phyloP scores from a whole-genome alignment of 108 stramenopile genomes.

The Bacterosira constricta region DNA sequence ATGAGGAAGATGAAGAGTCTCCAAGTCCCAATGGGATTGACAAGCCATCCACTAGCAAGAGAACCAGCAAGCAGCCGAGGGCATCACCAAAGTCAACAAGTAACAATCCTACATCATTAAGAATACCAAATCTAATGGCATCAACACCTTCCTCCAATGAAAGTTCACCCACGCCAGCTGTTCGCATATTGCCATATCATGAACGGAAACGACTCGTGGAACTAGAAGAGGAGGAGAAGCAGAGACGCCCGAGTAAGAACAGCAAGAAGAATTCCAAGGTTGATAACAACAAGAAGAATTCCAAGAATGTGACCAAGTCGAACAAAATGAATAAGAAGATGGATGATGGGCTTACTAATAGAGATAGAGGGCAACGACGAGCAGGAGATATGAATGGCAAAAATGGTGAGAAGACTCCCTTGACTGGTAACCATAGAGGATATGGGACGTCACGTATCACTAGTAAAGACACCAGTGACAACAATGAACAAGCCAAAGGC shows the following conservation, averaged over 20 bases:
- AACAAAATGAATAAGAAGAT: not conserved
- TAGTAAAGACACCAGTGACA: not conserved
- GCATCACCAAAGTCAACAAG: no score
- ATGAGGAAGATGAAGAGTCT: no score
- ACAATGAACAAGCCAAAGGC: not conserved
- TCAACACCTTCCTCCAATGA: no score
- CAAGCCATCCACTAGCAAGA: no score
- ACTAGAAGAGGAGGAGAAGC: slow-evolving; percentile 12
- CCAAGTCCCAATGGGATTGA: no score
- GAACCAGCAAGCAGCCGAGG: no score
- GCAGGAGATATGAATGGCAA: no score
- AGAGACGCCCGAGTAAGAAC: slow-evolving; percentile 1
- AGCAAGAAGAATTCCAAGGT: not conserved
- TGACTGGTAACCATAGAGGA: not conserved
- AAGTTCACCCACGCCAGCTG: no score
- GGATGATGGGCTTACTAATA: no score
- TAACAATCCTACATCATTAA: no score
- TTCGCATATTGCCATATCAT: slow-evolving; percentile 38
- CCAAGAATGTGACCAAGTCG: not conserved
- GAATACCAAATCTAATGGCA: no score
- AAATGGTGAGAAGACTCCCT: not conserved
- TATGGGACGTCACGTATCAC: not conserved
- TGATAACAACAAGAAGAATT: not conserved
- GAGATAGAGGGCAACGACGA: no score
- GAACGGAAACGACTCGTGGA: slow-evolving; percentile 30